Evolutionary conservation across 2,329 filamentous ascomycete genomes (phyloP).

Genomic region (Hypoxylon sp.): DNA sequence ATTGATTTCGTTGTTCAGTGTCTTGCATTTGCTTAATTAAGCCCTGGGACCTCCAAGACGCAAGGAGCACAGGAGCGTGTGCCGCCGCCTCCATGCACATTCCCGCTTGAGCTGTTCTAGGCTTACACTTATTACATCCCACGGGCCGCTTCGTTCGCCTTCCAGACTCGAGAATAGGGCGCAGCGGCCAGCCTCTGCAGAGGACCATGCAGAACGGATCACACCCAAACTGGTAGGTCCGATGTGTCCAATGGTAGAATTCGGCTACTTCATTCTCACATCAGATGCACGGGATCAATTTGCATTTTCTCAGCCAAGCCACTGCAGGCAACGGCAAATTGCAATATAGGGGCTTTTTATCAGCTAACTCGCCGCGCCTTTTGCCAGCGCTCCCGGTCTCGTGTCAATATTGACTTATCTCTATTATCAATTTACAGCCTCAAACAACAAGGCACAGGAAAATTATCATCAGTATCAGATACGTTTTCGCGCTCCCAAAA

Average conservation of each 20-base stretch:
- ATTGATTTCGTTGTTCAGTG: slow-evolving; percentile 12
- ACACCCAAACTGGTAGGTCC: slow-evolving; percentile 20
- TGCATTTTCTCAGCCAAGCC: slow-evolving; percentile 27
- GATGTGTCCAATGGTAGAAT: slow-evolving; percentile 26
- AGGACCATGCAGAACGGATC: slow-evolving; percentile 34
- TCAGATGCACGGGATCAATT: slow-evolving; percentile 31
- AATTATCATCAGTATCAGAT: slow-evolving; percentile 3
- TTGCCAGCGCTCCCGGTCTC: slow-evolving; percentile 7
- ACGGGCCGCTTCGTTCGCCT: slow-evolving; percentile 22
- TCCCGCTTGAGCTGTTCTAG: slow-evolving; percentile 19
- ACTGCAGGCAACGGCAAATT: slow-evolving; percentile 9
- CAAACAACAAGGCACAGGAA: slow-evolving; percentile 6
- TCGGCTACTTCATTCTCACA: slow-evolving; percentile 33
- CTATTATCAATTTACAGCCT: slow-evolving; percentile 12
- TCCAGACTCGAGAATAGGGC: slow-evolving; percentile 25
- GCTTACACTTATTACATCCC: slow-evolving; percentile 37
- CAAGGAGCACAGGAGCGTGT: slow-evolving; percentile 19
- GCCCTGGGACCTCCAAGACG: slow-evolving; percentile 14
- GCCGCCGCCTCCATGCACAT: slow-evolving; percentile 37
- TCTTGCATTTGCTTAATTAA: slow-evolving; percentile 26
- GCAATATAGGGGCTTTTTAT: slow-evolving; percentile 13
- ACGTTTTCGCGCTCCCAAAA: slow-evolving; percentile 4
- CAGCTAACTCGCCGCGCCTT: slow-evolving; percentile 18
- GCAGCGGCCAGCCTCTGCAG: slow-evolving; percentile 23
- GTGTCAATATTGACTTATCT: slow-evolving; percentile 13